These are phyloP conservation scores for Xylariaceae sp. DNA, from an alignment of 2,329 filamentous ascomycete genomes.

Conservation along the genomic window DNA sequence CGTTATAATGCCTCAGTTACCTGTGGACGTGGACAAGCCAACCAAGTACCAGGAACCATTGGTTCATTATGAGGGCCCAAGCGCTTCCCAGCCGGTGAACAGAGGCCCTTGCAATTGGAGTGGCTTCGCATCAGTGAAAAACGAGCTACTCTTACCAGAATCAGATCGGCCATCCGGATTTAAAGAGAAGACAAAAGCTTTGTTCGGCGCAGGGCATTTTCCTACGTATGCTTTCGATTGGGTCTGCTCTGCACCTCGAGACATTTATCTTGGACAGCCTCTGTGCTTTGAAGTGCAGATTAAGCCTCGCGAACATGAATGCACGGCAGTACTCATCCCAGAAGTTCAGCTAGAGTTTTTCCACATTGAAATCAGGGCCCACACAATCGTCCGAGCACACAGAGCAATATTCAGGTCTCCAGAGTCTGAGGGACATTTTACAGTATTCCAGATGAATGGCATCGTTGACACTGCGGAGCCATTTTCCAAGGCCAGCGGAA, in stretches of 20 bases:
- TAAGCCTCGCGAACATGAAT: constrained; percentile 9
- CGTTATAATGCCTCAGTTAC: constrained; percentile 12
- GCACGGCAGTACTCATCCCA: constrained; percentile 15
- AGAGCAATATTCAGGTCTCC: neutral
- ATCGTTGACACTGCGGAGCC: constrained; percentile 1
- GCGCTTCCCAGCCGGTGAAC: neutral
- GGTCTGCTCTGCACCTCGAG: constrained; percentile 7
- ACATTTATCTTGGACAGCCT: constrained; percentile 13
- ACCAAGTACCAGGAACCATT: constrained; percentile 11
- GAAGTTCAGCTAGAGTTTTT: constrained; percentile 10
- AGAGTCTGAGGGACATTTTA: neutral
- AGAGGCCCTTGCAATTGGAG: constrained; percentile 4
- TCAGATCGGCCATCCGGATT: constrained; percentile 13
- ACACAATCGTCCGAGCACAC: constrained; percentile 6
- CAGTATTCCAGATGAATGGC: neutral
- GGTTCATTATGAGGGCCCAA: constrained; percentile 11
- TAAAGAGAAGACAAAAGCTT: constrained; percentile 17
- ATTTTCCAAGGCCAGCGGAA: constrained; percentile 12
- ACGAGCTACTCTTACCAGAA: constrained; percentile 17
- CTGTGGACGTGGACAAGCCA: constrained; percentile 8
- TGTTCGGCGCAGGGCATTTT: constrained; percentile 11
- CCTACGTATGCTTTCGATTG: constrained; percentile 20
- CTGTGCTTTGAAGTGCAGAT: constrained; percentile 11
- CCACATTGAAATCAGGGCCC: constrained; percentile 4
- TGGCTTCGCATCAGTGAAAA: constrained; percentile 7